phyloP scores from a whole-genome alignment of 2,329 filamentous ascomycete genomes.

The Xylaria hypoxylon region DNA sequence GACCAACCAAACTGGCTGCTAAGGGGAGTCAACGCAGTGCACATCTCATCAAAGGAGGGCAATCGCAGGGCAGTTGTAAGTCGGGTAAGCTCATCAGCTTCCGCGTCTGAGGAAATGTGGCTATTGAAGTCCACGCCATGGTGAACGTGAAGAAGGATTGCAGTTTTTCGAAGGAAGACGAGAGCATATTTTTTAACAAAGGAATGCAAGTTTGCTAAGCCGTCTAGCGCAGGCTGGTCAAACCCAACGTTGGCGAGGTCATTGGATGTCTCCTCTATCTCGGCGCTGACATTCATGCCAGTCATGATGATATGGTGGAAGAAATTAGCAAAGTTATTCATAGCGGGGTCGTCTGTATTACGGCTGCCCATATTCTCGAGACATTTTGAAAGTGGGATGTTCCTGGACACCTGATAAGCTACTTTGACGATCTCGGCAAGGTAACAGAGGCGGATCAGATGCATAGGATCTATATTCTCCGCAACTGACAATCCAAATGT shows the following conservation, averaged over 20 bases:
- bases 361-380: slow-evolving; percentile 58
- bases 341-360: slow-evolving; percentile 58
- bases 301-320: slow-evolving; percentile 61
- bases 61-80: slow-evolving; percentile 80
- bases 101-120: slow-evolving; percentile 70
- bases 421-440: slow-evolving; percentile 91
- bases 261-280: slow-evolving; percentile 49
- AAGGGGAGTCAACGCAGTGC: slow-evolving; percentile 66
- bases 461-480: slow-evolving; percentile 78
- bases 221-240: slow-evolving; percentile 66
- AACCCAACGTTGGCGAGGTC: slow-evolving; percentile 61
- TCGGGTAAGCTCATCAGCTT: slow-evolving; percentile 83
- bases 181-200: slow-evolving; percentile 85
- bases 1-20: slow-evolving; percentile 63
- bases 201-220: slow-evolving; percentile 65
- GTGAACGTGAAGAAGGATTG: slow-evolving; percentile 86
- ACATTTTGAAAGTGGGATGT: slow-evolving; percentile 64
- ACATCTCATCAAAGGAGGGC: slow-evolving; percentile 83
- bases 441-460: slow-evolving; percentile 87
- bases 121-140: slow-evolving; percentile 89
- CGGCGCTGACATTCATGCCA: slow-evolving; percentile 57
- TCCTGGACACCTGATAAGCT: slow-evolving; percentile 68
- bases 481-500: slow-evolving; percentile 76
- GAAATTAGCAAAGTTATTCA: slow-evolving; percentile 68
- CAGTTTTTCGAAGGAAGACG: slow-evolving; percentile 87